phyloP scores from a whole-genome alignment of 495 filamentous ascomycete genomes.

The Hypoxylon cercidicola region DNA sequence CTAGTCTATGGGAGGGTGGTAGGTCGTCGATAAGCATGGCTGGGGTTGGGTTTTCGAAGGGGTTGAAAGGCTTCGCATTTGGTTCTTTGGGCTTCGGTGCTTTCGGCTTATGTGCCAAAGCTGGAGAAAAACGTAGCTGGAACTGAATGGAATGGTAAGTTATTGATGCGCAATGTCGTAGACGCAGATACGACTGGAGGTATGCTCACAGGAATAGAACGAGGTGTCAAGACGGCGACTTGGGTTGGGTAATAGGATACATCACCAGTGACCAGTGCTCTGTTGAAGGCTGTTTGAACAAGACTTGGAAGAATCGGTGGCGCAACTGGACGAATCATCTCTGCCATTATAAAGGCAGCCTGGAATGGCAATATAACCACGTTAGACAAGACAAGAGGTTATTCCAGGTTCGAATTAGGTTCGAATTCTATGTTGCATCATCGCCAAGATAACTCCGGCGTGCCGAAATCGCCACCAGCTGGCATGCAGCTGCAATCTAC shows the following conservation, averaged over 20 bases:
- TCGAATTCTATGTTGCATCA: too few species aligned
- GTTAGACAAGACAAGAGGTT: not conserved
- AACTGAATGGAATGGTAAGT: slow-evolving; percentile 53
- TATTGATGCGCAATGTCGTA: not conserved
- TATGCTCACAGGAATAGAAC: slow-evolving; percentile 63
- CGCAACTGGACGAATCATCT: slow-evolving; percentile 31
- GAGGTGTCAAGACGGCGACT: slow-evolving; percentile 62
- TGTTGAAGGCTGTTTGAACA: slow-evolving; percentile 63
- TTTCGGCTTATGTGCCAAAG: slow-evolving; percentile 77
- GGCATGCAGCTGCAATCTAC: too few species aligned
- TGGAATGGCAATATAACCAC: not conserved
- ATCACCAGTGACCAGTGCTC: slow-evolving; percentile 63
- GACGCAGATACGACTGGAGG: slow-evolving; percentile 2
- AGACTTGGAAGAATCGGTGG: slow-evolving; percentile 59
- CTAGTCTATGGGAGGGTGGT: slow-evolving; percentile 68
- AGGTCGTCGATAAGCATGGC: slow-evolving; percentile 71
- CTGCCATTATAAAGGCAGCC: slow-evolving; percentile 23
- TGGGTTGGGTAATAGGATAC: slow-evolving; percentile 70
- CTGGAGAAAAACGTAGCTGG: slow-evolving; percentile 82
- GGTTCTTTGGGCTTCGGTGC: slow-evolving; percentile 53
- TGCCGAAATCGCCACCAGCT: too few species aligned
- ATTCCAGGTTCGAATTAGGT: not conserved
- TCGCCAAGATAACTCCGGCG: too few species aligned
- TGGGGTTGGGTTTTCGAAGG: slow-evolving; percentile 73
- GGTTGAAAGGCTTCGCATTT: slow-evolving; percentile 63